A percentile compares a stretch with the other conserved stretches of the same genome.
These are phyloP conservation scores for Amesomyces nigricolor DNA, from an alignment of 2,329 filamentous ascomycete genomes.

Conservation along the genomic window DNA sequence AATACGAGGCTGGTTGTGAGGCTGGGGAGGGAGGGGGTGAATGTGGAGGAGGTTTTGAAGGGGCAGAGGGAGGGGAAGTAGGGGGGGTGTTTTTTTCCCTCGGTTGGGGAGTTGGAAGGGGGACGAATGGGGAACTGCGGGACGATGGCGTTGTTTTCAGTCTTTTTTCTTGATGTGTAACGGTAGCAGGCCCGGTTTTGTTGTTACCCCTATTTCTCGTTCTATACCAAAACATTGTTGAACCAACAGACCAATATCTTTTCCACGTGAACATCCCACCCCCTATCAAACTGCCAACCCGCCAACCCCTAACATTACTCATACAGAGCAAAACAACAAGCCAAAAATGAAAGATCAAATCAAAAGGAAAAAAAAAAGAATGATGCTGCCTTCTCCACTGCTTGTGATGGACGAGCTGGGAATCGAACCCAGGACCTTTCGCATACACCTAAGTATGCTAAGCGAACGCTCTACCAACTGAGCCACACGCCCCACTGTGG, in stretches of 20 bases:
- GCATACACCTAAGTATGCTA: conserved; percentile 16
- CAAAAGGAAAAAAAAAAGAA: no score
- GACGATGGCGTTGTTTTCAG: background rate
- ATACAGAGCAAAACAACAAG: background rate
- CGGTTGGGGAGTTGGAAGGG: no score
- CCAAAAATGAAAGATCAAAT: background rate
- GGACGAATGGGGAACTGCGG: background rate
- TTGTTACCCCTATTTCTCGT: background rate
- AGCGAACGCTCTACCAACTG: conserved; percentile 22
- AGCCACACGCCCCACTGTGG: conserved; percentile 16
- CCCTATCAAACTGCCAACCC: background rate
- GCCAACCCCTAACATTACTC: no score
- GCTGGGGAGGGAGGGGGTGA: conserved; percentile 37
- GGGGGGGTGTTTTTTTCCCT: background rate
- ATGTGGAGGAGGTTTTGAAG: background rate
- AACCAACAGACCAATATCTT: no score
- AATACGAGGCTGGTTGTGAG: conserved; percentile 54
- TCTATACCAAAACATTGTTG: background rate
- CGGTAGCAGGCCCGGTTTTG: background rate
- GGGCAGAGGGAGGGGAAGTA: background rate
- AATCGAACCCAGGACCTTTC: conserved; percentile 22
- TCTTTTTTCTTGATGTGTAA: background rate
- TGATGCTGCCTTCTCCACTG: no score
- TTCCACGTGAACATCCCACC: background rate
- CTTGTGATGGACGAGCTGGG: conserved; percentile 16